phyloP scores from a whole-genome alignment of 768 basidiomycete genomes.

The Ramaria rubella region DNA sequence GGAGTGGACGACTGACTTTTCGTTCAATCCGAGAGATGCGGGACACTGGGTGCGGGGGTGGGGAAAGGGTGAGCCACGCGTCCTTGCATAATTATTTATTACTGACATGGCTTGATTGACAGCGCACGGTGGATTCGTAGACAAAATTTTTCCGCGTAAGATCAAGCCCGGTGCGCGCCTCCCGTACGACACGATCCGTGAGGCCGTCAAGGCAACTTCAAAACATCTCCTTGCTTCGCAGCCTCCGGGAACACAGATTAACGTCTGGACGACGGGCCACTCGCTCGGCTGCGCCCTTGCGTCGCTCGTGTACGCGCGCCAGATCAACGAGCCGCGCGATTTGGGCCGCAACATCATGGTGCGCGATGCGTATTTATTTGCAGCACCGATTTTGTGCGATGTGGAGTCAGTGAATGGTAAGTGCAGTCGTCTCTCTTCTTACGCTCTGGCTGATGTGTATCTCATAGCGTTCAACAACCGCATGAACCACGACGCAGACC shows the following conservation, averaged over 20 bases:
- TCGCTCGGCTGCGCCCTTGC: constrained; percentile 18
- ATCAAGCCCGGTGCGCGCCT: constrained; percentile 14
- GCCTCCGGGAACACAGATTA: constrained; percentile 14
- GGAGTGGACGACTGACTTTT: constrained; percentile 19
- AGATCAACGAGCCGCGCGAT: constrained; percentile 15
- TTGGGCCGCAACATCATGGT: constrained; percentile 11
- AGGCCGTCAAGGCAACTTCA: constrained; percentile 14
- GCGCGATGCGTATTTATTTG: constrained; percentile 18
- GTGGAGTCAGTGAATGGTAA: constrained; percentile 15
- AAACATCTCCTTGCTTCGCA: constrained; percentile 10
- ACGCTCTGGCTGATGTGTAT: not conserved
- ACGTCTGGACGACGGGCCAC: constrained; percentile 18
- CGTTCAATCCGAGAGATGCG: constrained; percentile 14
- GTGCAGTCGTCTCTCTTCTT: not conserved
- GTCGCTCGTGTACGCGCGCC: constrained; percentile 16
- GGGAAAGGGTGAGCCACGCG: constrained; percentile 11
- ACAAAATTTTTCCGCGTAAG: constrained; percentile 15
- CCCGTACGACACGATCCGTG: constrained; percentile 17
- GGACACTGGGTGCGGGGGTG: constrained; percentile 17
- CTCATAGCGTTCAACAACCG: constrained; percentile 16
- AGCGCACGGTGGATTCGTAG: constrained; percentile 17
- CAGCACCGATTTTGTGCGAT: constrained; percentile 18
- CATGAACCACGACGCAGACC: constrained; percentile 14
- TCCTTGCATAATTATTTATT: not conserved
- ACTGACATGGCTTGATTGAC: not conserved